A percentile compares a stretch with the other conserved stretches of the same genome.
These are phyloP conservation scores for Monosporozyma unispora DNA, from an alignment of 805 yeast genomes.

Conservation along the genomic window DNA sequence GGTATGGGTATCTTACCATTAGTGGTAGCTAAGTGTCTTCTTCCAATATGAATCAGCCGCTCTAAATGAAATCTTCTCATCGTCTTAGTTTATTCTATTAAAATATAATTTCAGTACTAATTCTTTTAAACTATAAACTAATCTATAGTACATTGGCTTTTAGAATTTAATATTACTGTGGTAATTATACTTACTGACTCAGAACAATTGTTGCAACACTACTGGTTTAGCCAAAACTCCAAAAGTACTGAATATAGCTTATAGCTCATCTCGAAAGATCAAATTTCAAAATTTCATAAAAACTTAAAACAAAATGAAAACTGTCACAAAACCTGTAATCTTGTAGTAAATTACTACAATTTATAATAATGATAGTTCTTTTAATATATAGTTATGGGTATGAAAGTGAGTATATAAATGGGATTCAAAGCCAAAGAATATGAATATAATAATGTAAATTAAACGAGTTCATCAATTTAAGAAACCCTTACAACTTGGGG, in stretches of 20 bases:
- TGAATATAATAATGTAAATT: neutral
- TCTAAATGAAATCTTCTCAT: neutral
- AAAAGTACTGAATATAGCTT: neutral
- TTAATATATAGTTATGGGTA: neutral
- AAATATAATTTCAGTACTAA: no score
- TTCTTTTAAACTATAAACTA: no score
- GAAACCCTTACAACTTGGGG: slow-evolving; percentile 88
- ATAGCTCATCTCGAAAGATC: neutral
- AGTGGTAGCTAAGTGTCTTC: neutral
- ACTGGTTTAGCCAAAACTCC: neutral
- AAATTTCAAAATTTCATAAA: neutral
- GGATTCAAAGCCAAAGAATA: neutral
- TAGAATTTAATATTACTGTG: no score
- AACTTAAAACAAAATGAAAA: neutral
- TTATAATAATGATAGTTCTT: neutral
- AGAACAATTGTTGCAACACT: neutral
- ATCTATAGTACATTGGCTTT: neutral
- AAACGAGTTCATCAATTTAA: slow-evolving; percentile 42
- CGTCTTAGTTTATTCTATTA: neutral
- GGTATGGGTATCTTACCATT: neutral
- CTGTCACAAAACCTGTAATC: neutral
- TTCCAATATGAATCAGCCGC: neutral
- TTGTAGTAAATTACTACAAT: neutral
- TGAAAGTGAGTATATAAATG: neutral
- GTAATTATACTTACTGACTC: neutral